Evolutionary conservation across 257 asterid genomes (phyloP).

Genomic region (Solanum arcanum): DNA sequence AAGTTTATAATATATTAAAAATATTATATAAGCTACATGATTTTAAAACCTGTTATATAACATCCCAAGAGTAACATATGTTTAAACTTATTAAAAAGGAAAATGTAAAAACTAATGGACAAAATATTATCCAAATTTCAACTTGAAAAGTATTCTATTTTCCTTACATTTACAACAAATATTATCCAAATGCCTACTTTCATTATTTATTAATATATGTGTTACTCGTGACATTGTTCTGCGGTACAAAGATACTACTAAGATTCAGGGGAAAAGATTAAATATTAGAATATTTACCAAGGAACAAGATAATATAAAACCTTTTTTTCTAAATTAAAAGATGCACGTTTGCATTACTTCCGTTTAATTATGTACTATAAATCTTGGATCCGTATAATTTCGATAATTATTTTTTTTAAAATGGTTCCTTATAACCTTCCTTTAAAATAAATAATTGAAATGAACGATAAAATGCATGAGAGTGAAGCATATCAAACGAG

Average conservation of each 20-base stretch:
- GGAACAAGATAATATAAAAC: not conserved
- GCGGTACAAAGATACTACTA: not conserved
- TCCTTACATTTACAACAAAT: not conserved
- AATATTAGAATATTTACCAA: not conserved
- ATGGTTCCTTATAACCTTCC: not conserved
- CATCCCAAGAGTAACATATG: not conserved
- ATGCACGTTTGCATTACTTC: not conserved
- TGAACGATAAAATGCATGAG: conserved; percentile 37
- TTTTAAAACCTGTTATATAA: not conserved
- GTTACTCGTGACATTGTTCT: not conserved
- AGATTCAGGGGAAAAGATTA: not conserved
- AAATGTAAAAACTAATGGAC: not conserved
- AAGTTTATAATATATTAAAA: not conserved
- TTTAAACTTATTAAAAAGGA: not conserved
- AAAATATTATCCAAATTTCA: not conserved
- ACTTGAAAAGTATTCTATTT: not conserved
- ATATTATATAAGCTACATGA: not conserved
- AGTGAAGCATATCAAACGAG: conserved; percentile 30
- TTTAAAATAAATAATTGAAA: not conserved
- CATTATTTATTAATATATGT: not conserved
- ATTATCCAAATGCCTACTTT: not conserved
- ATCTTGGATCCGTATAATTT: not conserved
- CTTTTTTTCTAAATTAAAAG: not conserved
- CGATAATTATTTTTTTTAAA: not conserved
- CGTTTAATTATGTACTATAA: not conserved